Conservation (phyloP, 1,284 basidiomycete genomes). For the Fomitopsis betulina region DNA sequence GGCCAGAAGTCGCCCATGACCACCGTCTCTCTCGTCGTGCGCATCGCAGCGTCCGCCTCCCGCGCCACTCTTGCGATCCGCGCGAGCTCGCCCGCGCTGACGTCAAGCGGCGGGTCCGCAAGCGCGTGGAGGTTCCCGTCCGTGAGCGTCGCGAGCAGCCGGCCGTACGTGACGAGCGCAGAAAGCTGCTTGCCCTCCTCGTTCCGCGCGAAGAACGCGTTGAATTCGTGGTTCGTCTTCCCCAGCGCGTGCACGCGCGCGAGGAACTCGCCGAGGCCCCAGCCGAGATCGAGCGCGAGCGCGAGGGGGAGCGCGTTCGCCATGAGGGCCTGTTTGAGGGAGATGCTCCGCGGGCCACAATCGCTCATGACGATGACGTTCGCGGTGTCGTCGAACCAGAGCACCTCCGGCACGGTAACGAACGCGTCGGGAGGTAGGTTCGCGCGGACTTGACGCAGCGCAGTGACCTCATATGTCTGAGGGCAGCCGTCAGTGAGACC, state of each 20-base stretch:
- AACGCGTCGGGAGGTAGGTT: conserved; percentile 30
- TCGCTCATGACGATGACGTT: conserved; percentile 60
- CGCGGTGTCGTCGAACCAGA: conserved; percentile 42
- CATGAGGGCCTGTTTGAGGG: conserved; percentile 47
- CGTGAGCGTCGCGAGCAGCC: conserved; percentile 40
- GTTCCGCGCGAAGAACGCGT: conserved; percentile 36
- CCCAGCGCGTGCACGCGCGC: conserved; percentile 42
- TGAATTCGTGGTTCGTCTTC: conserved; percentile 24
- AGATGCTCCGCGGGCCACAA: conserved; percentile 35
- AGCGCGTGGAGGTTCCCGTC: conserved; percentile 29
- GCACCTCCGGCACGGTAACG: conserved; percentile 44
- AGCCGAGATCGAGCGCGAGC: conserved; percentile 42
- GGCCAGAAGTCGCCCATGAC: conserved; percentile 66
- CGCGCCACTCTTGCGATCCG: conserved; percentile 32
- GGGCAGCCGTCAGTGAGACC: not conserved
- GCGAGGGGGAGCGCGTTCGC: conserved; percentile 28
- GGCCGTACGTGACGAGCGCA: conserved; percentile 42
- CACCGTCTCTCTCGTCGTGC: conserved; percentile 31
- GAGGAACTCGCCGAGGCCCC: conserved; percentile 47
- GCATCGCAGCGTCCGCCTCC: conserved; percentile 31
- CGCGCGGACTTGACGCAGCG: conserved; percentile 36
- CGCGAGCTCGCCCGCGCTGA: conserved; percentile 33
- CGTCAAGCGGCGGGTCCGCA: conserved; percentile 35
- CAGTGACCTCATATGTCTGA: conserved; percentile 45
- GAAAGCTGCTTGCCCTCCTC: conserved; percentile 38